Percentiles rank a stretch among this genome's conserved stretches.
Evolutionary conservation across 495 filamentous ascomycete species (phyloP).

Genomic region (Trichoderma orchidacearum): DNA sequence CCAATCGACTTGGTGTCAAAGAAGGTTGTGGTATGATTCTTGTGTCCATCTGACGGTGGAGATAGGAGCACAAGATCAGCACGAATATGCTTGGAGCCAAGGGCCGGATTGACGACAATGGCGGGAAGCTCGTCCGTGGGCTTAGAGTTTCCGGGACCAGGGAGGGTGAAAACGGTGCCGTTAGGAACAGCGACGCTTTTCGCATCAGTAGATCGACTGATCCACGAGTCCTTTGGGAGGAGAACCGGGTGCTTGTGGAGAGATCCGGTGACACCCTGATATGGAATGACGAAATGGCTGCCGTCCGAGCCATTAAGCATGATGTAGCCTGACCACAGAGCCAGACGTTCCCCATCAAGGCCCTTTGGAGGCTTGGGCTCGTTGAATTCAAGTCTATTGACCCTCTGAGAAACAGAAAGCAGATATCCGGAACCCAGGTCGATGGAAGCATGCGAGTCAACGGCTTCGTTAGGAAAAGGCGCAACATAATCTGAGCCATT

Average conservation of each 20-base stretch:
- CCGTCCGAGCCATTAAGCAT: constrained; percentile 35
- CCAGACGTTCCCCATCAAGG: constrained; percentile 26
- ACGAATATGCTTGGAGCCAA: constrained; percentile 28
- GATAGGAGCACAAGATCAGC: constrained; percentile 25
- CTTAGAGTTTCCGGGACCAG: constrained; percentile 12
- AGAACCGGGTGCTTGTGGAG: constrained; percentile 24
- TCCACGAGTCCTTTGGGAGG: constrained; percentile 14
- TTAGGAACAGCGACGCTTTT: constrained; percentile 14
- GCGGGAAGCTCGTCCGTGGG: constrained; percentile 15
- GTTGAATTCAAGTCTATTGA: constrained; percentile 25
- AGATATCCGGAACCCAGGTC: constrained; percentile 12
- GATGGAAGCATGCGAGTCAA: constrained; percentile 20
- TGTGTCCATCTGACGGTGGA: constrained; percentile 8
- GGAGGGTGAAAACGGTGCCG: constrained; percentile 26
- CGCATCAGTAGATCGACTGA: constrained; percentile 20
- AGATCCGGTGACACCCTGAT: constrained; percentile 35
- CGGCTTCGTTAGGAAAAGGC: constrained; percentile 24
- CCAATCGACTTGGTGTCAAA: constrained; percentile 25
- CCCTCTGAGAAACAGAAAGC: constrained; percentile 22
- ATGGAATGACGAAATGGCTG: constrained; percentile 31
- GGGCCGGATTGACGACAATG: constrained; percentile 11
- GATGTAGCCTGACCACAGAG: constrained; percentile 40
- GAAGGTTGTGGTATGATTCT: constrained; percentile 11
- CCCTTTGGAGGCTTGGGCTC: constrained; percentile 24
- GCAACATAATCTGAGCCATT: constrained; percentile 13